Evolutionary conservation across 495 filamentous ascomycete genomes (phyloP).

Genomic region (Stereocaulon alpinum): DNA sequence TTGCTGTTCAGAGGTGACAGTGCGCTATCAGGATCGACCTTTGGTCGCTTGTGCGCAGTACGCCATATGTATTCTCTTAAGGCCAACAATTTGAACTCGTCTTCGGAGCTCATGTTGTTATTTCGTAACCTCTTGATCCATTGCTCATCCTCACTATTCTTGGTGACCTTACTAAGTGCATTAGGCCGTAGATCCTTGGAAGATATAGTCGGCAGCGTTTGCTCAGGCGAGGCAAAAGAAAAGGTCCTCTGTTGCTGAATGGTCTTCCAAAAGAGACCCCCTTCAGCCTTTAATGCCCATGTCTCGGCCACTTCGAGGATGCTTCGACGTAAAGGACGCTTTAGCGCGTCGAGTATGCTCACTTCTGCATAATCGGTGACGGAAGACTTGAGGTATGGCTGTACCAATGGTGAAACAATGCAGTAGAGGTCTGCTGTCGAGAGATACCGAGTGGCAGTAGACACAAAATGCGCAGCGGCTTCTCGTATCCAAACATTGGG

Average conservation of each 20-base stretch:
- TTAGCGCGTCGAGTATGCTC: conserved; percentile 69
- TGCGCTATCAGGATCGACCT: conserved; percentile 35
- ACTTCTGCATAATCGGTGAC: conserved; percentile 57
- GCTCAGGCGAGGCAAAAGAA: conserved; percentile 46
- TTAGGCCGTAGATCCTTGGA: conserved; percentile 31
- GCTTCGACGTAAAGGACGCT: conserved; percentile 65
- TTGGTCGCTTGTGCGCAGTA: conserved; percentile 57
- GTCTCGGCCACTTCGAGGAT: conserved; percentile 76
- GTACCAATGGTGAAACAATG: conserved; percentile 67
- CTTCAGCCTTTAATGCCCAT: conserved; percentile 76
- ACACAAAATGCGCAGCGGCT: conserved; percentile 72
- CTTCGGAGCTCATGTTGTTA: conserved; percentile 69
- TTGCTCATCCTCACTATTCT: conserved; percentile 92
- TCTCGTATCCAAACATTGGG: conserved; percentile 94
- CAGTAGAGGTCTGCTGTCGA: conserved; percentile 73
- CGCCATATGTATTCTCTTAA: conserved; percentile 91
- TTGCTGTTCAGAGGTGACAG: conserved; percentile 53
- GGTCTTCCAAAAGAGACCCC: conserved; percentile 76
- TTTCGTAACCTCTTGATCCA: conserved; percentile 81
- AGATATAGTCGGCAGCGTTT: conserved; percentile 35
- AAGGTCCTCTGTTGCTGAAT: conserved; percentile 55
- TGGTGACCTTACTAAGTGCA: conserved; percentile 32
- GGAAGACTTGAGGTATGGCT: conserved; percentile 67
- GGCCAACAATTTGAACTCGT: conserved; percentile 81
- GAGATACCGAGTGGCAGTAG: conserved; percentile 64